Base-by-base conservation (phyloP, 352 stramenopile species). In the Phytophthora podocarpi region DNA sequence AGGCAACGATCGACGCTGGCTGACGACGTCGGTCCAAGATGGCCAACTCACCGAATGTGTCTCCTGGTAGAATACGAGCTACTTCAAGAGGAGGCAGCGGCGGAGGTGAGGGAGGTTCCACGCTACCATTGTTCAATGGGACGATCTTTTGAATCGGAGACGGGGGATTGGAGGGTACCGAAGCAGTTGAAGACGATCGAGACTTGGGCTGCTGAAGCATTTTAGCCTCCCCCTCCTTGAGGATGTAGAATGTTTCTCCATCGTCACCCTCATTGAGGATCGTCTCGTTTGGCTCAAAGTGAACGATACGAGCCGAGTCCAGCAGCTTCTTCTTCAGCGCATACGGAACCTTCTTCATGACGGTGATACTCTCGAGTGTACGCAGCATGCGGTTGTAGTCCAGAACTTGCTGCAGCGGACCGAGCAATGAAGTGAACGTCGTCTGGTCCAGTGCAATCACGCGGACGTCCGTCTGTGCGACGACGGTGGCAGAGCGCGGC, bases 361-460 rank as follows among this genome's bases (percentile, higher is more conserved):
- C 50, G 9, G 76, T 37, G n/a, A 87, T 76, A 51, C 73, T 82
- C 36, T 87, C 64, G 2, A 90, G 51, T 20, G 75, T 68, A 9
- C 74, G 74, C 18, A 93, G 70, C 50, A 85, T 66, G 9, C 71
- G 52, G 20, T 83, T 87, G 42, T 91, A 71, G 34, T 96, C 72
- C 12, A 98, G 73, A 26, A 98, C 64, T 35, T 85, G 74, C 27
- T 97, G 72, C 13, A 98, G 70, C 26, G 95, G 84, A 16, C 95
- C 95, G 24, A 99, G 64, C 37, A 98, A 80, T 18, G 82, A 80
- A 32, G 90, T 80, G 70, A 99, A 98, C 7, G 95, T 96, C 50
- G 97, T 78, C 49, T 94, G 85, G 48, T 96, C 90, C 21, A 99
- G 74, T 13, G 80, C 88, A 51, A 89, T 76, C 12, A 85, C 46